These are phyloP conservation scores for Cercophora samala DNA, from an alignment of 495 filamentous ascomycete genomes.

Conservation along the genomic window DNA sequence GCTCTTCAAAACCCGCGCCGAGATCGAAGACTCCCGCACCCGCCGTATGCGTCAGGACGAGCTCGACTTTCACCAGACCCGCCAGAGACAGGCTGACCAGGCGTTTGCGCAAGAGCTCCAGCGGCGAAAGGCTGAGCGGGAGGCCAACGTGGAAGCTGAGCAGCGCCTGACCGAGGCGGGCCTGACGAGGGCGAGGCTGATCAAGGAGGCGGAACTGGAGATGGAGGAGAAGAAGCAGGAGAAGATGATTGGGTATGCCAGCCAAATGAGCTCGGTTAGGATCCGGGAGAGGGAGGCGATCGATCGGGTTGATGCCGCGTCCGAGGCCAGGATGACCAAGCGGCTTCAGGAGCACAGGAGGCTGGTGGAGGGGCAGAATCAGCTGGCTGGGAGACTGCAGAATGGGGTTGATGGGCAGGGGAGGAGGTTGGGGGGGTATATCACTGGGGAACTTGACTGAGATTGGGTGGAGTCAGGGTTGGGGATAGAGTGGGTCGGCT, in stretches of 20 bases:
- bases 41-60: constrained; percentile 39
- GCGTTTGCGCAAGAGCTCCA: constrained; percentile 26
- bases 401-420: constrained; percentile 31
- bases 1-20: constrained; percentile 41
- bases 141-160: constrained; percentile 38
- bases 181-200: constrained; percentile 35
- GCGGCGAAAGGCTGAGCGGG: constrained; percentile 28
- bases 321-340: constrained; percentile 35
- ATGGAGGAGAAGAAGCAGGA: constrained; percentile 36
- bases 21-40: constrained; percentile 44
- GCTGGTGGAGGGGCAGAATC: constrained; percentile 45
- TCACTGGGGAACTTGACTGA: constrained; percentile 40
- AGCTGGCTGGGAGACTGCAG: constrained; percentile 38
- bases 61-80: constrained; percentile 31
- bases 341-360: constrained; percentile 45
- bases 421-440: constrained; percentile 44
- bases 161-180: constrained; percentile 39
- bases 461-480: neutral
- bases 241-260: constrained; percentile 39
- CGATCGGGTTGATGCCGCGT: constrained; percentile 37
- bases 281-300: constrained; percentile 43
- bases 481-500: neutral
- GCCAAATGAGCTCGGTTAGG: constrained; percentile 35
- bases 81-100: constrained; percentile 30
- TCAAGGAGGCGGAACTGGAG: constrained; percentile 42